These are phyloP conservation scores for Vitis hybrid DNA, from an alignment of 177 flowering plant species.

Conservation along the genomic window DNA sequence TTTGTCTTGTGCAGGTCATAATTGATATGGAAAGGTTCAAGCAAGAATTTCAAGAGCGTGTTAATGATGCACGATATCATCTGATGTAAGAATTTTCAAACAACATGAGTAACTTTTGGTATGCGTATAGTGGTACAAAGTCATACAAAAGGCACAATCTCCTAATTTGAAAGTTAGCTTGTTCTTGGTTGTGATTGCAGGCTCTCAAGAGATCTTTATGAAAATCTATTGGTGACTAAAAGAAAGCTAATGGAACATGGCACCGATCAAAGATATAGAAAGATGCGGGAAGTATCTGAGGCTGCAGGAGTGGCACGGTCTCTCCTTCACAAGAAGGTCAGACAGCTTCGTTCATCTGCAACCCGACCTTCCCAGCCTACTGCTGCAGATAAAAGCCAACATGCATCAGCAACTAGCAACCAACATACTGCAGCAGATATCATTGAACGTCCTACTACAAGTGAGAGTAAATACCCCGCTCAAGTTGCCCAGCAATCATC, in stretches of 20 bases:
- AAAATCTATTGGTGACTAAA: conserved; percentile 44
- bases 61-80: conserved; percentile 47
- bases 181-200: conserved; percentile 30
- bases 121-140: too few species aligned
- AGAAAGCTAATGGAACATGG: conserved; percentile 54
- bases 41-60: conserved; percentile 50
- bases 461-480: conserved; percentile 11
- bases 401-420: conserved; percentile 2
- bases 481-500: conserved; percentile 15
- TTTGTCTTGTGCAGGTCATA: conserved; percentile 55
- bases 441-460: conserved; percentile 10
- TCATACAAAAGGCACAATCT: too few species aligned
- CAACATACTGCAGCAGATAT: conserved; percentile 16
- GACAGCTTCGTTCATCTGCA: conserved; percentile 45
- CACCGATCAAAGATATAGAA: conserved; percentile 35
- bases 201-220: conserved; percentile 56
- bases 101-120: background rate
- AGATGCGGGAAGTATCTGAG: conserved; percentile 51
- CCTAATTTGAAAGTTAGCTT: too few species aligned
- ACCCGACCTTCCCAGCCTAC: conserved; percentile 21
- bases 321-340: conserved; percentile 49
- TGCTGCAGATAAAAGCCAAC: conserved; percentile 9
- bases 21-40: conserved; percentile 83
- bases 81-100: conserved; percentile 51
- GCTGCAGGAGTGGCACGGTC: conserved; percentile 68